Base-by-base conservation (phyloP, 768 basidiomycete species). In the Pisolithus microcarpus region DNA sequence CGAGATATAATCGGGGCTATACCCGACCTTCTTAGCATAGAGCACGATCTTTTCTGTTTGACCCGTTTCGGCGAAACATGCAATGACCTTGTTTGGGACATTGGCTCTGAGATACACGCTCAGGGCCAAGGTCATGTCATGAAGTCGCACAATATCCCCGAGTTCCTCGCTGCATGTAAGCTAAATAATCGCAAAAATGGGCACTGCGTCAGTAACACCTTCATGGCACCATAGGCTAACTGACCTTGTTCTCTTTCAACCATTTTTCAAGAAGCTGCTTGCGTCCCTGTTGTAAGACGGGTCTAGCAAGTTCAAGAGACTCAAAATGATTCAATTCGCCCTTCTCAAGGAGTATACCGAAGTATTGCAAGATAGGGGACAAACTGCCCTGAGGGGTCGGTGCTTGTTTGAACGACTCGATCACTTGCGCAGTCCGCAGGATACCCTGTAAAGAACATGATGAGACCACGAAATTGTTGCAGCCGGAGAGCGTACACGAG, bases 241-340 rank as follows among this genome's bases (percentile, higher is more conserved):
- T 38, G 52, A 85, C 93, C 83, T 98, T 99, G 74, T 96, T 97
- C 77, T 99, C 96, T 71, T 99, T 99, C 54, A 99, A 72, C 96
- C 96, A 99, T 63, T 98, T 98, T 75, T 99, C 96, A 15, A 99
- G 75, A 42, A 98, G 74, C 62, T 97, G 91, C 71, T 99, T 98
- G 67, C 92, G 83, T 34, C 92, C 92, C 71, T 99, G 96, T 58
- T 90, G 86, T 42, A 99, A 73, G 7, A 99, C 96, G 16, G 96
- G 96, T 43, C 93, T 82, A 1, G 96, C 96, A 43, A 99, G 80
- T 67, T 99, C 96, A 30, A 99, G 69, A 13, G 91, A 94, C 67
- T 99, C 96, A 8, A 87, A 80, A 65, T 95, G 92, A 70, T 99
- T 99, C 52, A 99, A 80, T 71, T 96, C 92, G 23, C 96, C 96